Conservation (phyloP, 2,329 filamentous ascomycete species). For the Apiospora koreana region DNA sequence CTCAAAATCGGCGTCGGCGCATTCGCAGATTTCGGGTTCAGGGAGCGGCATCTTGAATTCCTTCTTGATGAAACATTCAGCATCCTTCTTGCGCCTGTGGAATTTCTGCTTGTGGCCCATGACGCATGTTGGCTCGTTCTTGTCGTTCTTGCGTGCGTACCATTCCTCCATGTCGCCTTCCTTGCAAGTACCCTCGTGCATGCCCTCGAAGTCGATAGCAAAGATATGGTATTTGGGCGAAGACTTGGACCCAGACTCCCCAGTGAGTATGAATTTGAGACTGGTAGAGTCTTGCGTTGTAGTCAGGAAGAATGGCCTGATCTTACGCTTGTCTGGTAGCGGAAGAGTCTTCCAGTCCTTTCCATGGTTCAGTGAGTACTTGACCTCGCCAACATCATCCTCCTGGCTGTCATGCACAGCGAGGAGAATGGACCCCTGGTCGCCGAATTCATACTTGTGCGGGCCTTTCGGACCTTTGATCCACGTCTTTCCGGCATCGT, state of each 20-base stretch:
- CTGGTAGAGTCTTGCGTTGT: slow-evolving; percentile 93
- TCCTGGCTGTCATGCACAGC: slow-evolving; percentile 73
- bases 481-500: slow-evolving; percentile 90
- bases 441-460: slow-evolving; percentile 95
- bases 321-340: slow-evolving; percentile 65
- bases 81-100: slow-evolving; percentile 79
- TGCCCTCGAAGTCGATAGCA: slow-evolving; percentile 78
- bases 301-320: slow-evolving; percentile 74
- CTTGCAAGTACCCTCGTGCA: slow-evolving; percentile 79
- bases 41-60: slow-evolving; percentile 79
- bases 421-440: slow-evolving; percentile 85
- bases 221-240: slow-evolving; percentile 63
- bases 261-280: slow-evolving; percentile 83
- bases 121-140: slow-evolving; percentile 81
- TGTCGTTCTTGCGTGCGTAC: slow-evolving; percentile 78
- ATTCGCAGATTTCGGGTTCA: slow-evolving; percentile 75
- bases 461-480: slow-evolving; percentile 71
- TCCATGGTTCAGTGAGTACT: slow-evolving; percentile 88
- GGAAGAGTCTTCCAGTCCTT: slow-evolving; percentile 76
- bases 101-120: slow-evolving; percentile 97
- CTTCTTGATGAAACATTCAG: slow-evolving; percentile 85
- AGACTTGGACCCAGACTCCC: slow-evolving; percentile 52
- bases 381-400: slow-evolving; percentile 57
- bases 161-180: slow-evolving; percentile 83
- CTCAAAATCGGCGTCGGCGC: slow-evolving; percentile 84